Evolutionary conservation across 306 rosid species (phyloP).

Genomic region (Inga laurina): DNA sequence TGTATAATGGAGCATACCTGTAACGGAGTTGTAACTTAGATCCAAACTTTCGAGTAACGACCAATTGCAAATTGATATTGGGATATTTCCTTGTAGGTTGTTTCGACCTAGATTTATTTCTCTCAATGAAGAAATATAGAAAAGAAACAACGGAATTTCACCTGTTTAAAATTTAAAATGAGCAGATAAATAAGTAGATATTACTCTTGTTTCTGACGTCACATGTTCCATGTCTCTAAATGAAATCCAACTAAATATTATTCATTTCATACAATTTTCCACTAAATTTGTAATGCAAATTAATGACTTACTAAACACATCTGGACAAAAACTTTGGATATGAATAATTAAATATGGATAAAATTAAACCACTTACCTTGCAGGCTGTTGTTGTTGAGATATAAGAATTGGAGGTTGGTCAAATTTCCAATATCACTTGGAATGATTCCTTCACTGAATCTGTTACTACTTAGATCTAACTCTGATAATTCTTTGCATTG

Average conservation of each 20-base stretch:
- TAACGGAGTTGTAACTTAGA: background rate
- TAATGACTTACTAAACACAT: background rate
- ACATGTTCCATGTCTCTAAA: background rate
- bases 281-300: background rate
- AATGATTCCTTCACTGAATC: slow-evolving; percentile 23
- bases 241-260: background rate
- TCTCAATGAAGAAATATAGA: background rate
- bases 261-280: background rate
- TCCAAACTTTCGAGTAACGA: background rate
- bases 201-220: background rate
- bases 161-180: background rate
- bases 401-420: slow-evolving; percentile 6
- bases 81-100: background rate
- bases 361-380: slow-evolving; percentile 15
- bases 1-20: background rate
- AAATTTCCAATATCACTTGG: slow-evolving; percentile 31
- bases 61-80: background rate
- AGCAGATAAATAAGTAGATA: background rate
- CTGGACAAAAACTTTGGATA: no score
- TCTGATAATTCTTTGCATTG: slow-evolving; percentile 4
- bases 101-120: background rate
- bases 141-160: background rate
- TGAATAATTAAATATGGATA: background rate
- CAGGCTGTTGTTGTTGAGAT: slow-evolving; percentile 19
- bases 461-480: background rate